These are phyloP conservation scores for Blakeslea trispora DNA, from an alignment of 371 early-diverging fungal species.

Conservation along the genomic window DNA sequence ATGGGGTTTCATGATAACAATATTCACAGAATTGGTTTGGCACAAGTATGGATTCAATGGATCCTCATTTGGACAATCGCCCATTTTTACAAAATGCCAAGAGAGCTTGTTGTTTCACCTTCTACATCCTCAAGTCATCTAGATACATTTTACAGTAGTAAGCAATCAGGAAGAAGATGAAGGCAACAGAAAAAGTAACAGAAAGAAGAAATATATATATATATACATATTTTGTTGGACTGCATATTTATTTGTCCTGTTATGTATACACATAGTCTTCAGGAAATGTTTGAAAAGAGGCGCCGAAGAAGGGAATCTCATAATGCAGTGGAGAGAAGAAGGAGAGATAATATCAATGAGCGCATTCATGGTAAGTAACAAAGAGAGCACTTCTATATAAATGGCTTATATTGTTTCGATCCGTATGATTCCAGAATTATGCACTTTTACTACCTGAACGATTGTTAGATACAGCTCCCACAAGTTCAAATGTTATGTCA, in stretches of 20 bases:
- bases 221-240: background rate
- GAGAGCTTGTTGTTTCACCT: slow-evolving; percentile 36
- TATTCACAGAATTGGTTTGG: slow-evolving; percentile 38
- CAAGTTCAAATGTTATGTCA: slow-evolving; percentile 42
- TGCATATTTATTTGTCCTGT: background rate
- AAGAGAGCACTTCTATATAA: too few species aligned
- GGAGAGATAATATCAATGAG: slow-evolving; percentile 97
- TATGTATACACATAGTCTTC: slow-evolving; percentile 33
- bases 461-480: slow-evolving; percentile 45
- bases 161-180: slow-evolving; percentile 38
- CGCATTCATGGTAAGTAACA: slow-evolving; percentile 74
- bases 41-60: slow-evolving; percentile 36
- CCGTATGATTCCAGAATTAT: slow-evolving; percentile 66
- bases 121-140: slow-evolving; percentile 33
- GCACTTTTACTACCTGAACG: slow-evolving; percentile 79
- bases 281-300: slow-evolving; percentile 56
- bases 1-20: slow-evolving; percentile 10
- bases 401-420: too few species aligned
- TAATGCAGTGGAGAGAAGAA: slow-evolving; percentile 85
- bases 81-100: slow-evolving; percentile 27
- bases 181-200: slow-evolving; percentile 45
- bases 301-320: slow-evolving; percentile 55
- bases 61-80: slow-evolving; percentile 38
- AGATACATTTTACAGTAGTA: slow-evolving; percentile 10
- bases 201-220: too few species aligned